Evolutionary conservation across 208 protist genomes (phyloP).

Genomic region (Leishmania amazonensis): DNA sequence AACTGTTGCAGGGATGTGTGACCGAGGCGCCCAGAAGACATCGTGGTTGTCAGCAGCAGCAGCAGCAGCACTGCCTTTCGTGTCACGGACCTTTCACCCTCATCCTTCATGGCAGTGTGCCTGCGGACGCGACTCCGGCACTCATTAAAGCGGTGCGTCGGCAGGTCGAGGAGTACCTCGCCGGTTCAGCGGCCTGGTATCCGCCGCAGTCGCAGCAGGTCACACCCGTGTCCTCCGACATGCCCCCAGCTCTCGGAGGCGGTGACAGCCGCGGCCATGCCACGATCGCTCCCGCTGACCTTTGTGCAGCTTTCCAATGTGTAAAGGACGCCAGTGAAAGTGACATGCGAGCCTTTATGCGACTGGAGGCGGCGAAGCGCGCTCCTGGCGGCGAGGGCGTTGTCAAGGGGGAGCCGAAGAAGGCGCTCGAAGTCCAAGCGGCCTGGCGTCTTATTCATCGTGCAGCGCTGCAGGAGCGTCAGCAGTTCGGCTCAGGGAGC

Average conservation of each 20-base stretch:
- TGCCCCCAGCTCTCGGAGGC: background rate
- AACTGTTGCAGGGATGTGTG: background rate
- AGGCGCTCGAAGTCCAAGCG: background rate
- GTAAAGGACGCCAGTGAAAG: conserved; percentile 6
- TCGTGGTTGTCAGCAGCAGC: background rate
- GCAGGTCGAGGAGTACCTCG: conserved; percentile 12
- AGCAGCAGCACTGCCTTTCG: background rate
- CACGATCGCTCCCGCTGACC: conserved; percentile 2
- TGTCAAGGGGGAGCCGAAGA: background rate
- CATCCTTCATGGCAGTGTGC: conserved; percentile 1
- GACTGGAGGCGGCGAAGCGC: conserved; percentile 24
- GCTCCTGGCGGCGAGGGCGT: background rate
- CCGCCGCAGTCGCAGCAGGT: background rate
- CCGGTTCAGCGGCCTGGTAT: conserved; percentile 12
- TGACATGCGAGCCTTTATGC: conserved; percentile 20
- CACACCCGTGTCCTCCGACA: background rate
- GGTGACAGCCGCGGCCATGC: background rate
- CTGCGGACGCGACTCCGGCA: background rate
- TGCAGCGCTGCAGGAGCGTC: background rate
- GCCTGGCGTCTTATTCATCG: background rate
- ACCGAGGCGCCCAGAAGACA: background rate
- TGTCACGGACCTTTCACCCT: background rate
- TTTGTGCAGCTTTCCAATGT: conserved; percentile 19
- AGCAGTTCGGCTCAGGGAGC: conserved; percentile 13
- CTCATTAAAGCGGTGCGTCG: conserved; percentile 2